Evolutionary conservation across 352 stramenopile species (phyloP).

Genomic region (Globisporangium camurandrum): DNA sequence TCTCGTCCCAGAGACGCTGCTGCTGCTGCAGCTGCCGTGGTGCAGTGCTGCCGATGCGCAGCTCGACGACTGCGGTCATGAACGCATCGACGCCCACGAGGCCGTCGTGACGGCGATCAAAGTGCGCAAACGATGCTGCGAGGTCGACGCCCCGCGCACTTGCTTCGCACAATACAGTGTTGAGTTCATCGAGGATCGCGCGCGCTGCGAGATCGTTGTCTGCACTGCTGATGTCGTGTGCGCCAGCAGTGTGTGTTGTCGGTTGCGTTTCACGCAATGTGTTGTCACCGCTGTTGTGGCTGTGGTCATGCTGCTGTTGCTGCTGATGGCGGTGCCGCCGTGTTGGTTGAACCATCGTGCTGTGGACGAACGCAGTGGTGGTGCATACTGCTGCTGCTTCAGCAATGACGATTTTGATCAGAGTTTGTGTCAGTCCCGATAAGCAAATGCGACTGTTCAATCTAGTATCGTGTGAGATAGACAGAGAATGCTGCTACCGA

Average conservation of each 20-base stretch:
- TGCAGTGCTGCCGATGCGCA: slow-evolving; percentile 15
- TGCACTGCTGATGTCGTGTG: neutral
- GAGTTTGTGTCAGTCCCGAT: neutral
- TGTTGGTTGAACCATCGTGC: too few species aligned
- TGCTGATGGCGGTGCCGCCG: neutral
- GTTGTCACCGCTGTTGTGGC: neutral
- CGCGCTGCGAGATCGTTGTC: neutral
- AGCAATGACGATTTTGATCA: too few species aligned
- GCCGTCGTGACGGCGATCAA: slow-evolving; percentile 34
- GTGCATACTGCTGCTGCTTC: too few species aligned
- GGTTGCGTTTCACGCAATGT: neutral
- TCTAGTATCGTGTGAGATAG: too few species aligned
- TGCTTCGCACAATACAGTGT: slow-evolving; percentile 41
- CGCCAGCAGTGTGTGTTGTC: neutral
- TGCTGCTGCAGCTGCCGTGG: too few species aligned
- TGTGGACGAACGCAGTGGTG: too few species aligned
- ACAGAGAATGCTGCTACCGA: too few species aligned
- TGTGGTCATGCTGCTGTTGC: neutral
- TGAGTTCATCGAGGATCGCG: slow-evolving; percentile 26
- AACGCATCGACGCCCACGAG: slow-evolving; percentile 45
- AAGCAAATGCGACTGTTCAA: neutral
- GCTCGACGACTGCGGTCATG: slow-evolving; percentile 38
- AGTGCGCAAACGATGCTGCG: slow-evolving; percentile 47
- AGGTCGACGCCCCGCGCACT: slow-evolving; percentile 38
- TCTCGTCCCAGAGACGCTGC: slow-evolving; percentile 29